These are phyloP conservation scores for Paramecium primaurelia DNA, from an alignment of 73 alveolate species.

Conservation along the genomic window DNA sequence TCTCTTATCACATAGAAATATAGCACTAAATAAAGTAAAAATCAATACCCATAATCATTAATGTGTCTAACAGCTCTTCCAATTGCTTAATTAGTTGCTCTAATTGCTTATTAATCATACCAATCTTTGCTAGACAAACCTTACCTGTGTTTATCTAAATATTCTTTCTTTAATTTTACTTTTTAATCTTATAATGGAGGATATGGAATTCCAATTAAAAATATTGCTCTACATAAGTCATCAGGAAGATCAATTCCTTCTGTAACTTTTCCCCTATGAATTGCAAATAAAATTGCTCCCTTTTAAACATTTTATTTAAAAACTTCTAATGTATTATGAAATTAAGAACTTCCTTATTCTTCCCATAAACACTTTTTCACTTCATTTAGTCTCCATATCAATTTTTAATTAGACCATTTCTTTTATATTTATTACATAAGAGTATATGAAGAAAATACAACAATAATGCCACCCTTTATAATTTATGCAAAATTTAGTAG, in stretches of 20 bases:
- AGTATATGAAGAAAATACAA: conserved; percentile 88
- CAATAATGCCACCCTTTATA: conserved; percentile 90
- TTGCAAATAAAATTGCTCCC: conserved; percentile 89
- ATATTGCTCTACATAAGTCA: conserved; percentile 92
- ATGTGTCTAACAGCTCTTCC: conserved; percentile 96
- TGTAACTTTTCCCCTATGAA: conserved; percentile 88
- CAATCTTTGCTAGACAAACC: conserved; percentile 85
- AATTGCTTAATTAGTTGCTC: conserved; percentile 93
- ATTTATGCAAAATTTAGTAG: conserved; percentile 66
- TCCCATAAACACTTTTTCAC: conserved; percentile 81
- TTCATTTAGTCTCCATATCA: conserved; percentile 68
- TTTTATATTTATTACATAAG: conserved; percentile 76
- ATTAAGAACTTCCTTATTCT: conserved; percentile 74
- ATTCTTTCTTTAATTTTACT: conserved; percentile 80
- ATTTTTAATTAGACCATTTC: conserved; percentile 74
- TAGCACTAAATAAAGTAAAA: not conserved
- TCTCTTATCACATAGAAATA: conserved; percentile 25
- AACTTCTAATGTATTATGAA: not conserved
- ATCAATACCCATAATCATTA: conserved; percentile 85
- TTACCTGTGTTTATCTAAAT: conserved; percentile 68
- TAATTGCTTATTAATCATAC: conserved; percentile 89
- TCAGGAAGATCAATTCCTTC: conserved; percentile 96
- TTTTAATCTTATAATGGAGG: conserved; percentile 87
- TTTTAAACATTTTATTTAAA: conserved; percentile 60
- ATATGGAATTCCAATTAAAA: conserved; percentile 93